Evolutionary conservation across 768 basidiomycete species (phyloP), one percentile per base, ranked within the genome.

Genomic region (Pholiota conissans): DNA sequence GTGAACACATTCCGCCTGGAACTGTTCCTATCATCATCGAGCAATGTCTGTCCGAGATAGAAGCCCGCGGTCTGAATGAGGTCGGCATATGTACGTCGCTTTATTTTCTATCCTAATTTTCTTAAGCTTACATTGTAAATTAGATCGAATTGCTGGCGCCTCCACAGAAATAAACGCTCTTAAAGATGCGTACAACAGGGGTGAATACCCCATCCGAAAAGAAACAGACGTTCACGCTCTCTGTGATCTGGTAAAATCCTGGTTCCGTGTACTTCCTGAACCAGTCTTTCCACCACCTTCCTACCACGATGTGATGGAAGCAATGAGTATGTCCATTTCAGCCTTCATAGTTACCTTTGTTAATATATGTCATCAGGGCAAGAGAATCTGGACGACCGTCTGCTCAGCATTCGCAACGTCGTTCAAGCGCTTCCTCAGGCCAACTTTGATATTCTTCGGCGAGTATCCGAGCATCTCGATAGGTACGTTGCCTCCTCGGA

Each of bases 111-210:
- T 37, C 24, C 35, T 26, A 8, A 18, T 48, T 56, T 29, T 9
- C 20, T 52, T 16, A 62, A 56, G 40, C 24, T 16, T 16, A 52
- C 26, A 16, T 24, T n/a, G 16, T 3, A 13, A 29, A 49, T 22
- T 35, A 93, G 91, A 93, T 73, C 91, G 92, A 50, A 86, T 95
- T 56, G 87, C 91, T 9, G 92, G 92, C 1, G 90, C 91, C 5
- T 77, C 78, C 11, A 83, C 80, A 0, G 86, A 88, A 59, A 89
- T 91, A 59, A 85, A 81, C 61, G 74, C 79, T 13, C 76, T 93
- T 30, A 87, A 85, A 59, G 87, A 91, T 0, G 84, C 84, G 10
- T 87, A 91, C 71, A 91, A 93, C 71, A 76, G 82, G 65, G 90
- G 87, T 56, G 82, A 86, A 65, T 79, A 75, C 64, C 88, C 88